Percentiles rank a stretch among this genome's conserved stretches.
phyloP scores from a whole-genome alignment of 495 filamentous ascomycete genomes.

The Podospora pseudoanserina region DNA sequence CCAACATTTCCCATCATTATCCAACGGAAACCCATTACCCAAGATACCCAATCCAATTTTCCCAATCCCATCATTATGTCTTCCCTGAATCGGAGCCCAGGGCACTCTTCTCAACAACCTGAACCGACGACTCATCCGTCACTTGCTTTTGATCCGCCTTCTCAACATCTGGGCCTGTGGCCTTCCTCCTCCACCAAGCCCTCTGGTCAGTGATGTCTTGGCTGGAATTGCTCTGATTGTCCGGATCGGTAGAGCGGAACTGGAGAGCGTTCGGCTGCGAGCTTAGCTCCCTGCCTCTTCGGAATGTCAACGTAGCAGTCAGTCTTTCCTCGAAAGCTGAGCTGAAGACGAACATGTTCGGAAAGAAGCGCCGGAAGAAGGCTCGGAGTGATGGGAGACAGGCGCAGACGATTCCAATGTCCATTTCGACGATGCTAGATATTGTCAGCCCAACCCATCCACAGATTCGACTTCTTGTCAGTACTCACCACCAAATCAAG shows the following conservation, averaged over 20 bases:
- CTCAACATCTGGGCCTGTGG: not conserved
- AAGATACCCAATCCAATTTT: not conserved
- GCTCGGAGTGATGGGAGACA: conserved; percentile 26
- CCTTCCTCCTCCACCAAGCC: not conserved
- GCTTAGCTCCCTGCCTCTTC: not conserved
- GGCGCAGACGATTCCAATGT: conserved; percentile 29
- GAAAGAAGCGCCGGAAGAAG: conserved; percentile 21
- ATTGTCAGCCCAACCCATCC: not conserved
- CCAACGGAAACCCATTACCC: not conserved
- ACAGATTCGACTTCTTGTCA: not conserved
- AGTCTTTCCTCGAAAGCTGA: conserved; percentile 2
- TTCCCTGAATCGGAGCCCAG: not conserved
- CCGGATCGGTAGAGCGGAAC: not conserved
- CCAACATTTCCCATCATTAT: not conserved
- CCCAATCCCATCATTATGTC: not conserved
- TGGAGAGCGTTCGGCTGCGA: not conserved
- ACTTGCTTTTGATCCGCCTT: not conserved
- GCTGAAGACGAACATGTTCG: conserved; percentile 14
- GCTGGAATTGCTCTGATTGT: not conserved
- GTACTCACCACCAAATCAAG: conserved; percentile 30
- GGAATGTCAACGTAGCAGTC: not conserved
- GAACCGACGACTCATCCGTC: not conserved
- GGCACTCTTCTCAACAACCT: not conserved
- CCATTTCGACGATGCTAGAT: conserved; percentile 25
- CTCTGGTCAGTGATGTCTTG: not conserved